phyloP scores from a whole-genome alignment of 2,329 filamentous ascomycete genomes.

The Trichoderma sp. region DNA sequence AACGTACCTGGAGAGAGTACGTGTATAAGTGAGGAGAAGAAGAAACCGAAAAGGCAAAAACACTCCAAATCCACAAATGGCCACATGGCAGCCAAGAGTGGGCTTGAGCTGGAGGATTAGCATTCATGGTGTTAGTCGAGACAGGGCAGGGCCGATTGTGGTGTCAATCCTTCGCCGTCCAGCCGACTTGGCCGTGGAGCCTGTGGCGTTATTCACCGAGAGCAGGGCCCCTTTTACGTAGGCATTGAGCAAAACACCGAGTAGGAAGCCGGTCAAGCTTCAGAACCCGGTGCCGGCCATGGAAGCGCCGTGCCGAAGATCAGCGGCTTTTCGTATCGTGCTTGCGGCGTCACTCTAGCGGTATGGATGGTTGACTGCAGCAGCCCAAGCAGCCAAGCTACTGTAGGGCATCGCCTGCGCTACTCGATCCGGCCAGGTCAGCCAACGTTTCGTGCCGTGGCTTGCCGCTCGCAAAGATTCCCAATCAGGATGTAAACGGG shows the following conservation, averaged over 20 bases:
- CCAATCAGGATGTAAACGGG: not conserved
- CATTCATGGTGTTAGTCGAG: not conserved
- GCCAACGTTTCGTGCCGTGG: not conserved
- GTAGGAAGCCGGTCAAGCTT: not conserved
- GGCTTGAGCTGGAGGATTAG: not conserved
- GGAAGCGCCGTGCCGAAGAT: conserved; percentile 4
- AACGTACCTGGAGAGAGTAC: not conserved
- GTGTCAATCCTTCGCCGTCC: conserved; percentile 8
- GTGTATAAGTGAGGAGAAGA: not conserved
- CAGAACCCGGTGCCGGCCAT: not conserved
- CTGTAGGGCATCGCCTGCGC: conserved; percentile 6
- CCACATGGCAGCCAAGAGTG: conserved; percentile 13
- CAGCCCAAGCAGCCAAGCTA: not conserved
- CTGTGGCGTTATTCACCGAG: conserved; percentile 10
- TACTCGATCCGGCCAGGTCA: conserved; percentile 7
- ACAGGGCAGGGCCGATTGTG: conserved; percentile 12
- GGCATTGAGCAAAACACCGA: not conserved
- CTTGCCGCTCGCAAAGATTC: conserved; percentile 13
- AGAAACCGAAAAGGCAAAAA: not conserved
- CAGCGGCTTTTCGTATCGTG: not conserved
- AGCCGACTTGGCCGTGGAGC: conserved; percentile 13
- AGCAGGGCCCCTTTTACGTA: conserved; percentile 3
- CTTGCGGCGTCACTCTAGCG: not conserved
- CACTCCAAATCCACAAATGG: not conserved
- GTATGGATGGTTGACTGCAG: not conserved